A percentile compares a stretch with the other conserved stretches of the same genome.
Evolutionary conservation across 352 stramenopile genomes (phyloP).

Genomic region (Phytophthora uliginosa): DNA sequence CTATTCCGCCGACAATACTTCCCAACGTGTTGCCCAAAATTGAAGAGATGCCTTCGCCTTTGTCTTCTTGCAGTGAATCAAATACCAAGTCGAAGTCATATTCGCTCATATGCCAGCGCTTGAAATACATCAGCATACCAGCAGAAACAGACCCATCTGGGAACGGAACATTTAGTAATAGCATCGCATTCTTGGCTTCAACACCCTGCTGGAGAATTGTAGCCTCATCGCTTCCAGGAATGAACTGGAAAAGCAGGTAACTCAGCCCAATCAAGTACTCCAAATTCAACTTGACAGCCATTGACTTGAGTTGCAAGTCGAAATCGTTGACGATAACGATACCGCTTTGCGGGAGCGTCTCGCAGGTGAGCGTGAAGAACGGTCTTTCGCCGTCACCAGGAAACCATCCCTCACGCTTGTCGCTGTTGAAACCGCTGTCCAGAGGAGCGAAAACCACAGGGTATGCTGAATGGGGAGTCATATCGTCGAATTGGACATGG

Average conservation of each 20-base stretch:
- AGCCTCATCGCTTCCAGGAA: slow-evolving; percentile 75
- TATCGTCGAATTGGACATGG: slow-evolving; percentile 91
- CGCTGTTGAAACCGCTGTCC: slow-evolving; percentile 90
- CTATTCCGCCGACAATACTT: slow-evolving; percentile 91
- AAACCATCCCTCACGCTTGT: slow-evolving; percentile 89
- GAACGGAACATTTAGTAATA: slow-evolving; percentile 60
- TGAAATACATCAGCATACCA: slow-evolving; percentile 88
- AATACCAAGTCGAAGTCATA: slow-evolving; percentile 89
- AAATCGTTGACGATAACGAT: slow-evolving; percentile 89
- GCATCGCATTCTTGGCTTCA: slow-evolving; percentile 69
- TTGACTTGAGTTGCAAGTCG: slow-evolving; percentile 72
- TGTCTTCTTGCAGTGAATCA: slow-evolving; percentile 84
- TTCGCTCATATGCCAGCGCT: slow-evolving; percentile 72
- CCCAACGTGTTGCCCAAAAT: slow-evolving; percentile 86
- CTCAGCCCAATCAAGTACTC: slow-evolving; percentile 83
- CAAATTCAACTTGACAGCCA: slow-evolving; percentile 82
- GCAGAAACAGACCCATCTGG: slow-evolving; percentile 56
- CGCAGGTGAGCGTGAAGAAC: slow-evolving; percentile 75
- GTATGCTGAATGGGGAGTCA: slow-evolving; percentile 78
- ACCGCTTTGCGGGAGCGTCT: slow-evolving; percentile 70
- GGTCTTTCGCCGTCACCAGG: slow-evolving; percentile 78
- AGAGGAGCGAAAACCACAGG: slow-evolving; percentile 81
- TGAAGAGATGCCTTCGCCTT: slow-evolving; percentile 80
- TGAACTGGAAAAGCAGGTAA: slow-evolving; percentile 82
- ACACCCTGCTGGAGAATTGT: slow-evolving; percentile 68